Conservation (phyloP, 2,329 filamentous ascomycete genomes). For the Fusarium burgessii region DNA sequence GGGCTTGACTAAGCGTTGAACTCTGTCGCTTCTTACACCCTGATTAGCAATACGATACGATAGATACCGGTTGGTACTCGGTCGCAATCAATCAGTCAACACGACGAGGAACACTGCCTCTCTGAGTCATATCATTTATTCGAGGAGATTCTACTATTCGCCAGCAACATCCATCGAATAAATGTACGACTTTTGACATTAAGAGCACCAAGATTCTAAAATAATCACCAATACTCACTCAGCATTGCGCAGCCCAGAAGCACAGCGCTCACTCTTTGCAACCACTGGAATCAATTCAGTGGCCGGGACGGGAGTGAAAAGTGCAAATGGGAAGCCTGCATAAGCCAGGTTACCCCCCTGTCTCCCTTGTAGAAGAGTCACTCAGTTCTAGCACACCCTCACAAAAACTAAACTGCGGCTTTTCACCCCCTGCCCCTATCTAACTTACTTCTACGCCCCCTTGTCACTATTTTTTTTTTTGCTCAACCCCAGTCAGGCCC, state of each 20-base stretch:
- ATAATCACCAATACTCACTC: constrained; percentile 5
- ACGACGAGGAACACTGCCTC: constrained; percentile 37
- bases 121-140: constrained; percentile 23
- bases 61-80: background rate
- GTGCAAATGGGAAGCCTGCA: constrained; percentile 36
- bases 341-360: constrained; percentile 30
- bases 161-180: constrained; percentile 6
- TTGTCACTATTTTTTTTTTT: constrained; percentile 8
- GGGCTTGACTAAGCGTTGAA: constrained; percentile 41
- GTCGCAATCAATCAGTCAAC: background rate
- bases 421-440: constrained; percentile 34
- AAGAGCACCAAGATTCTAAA: constrained; percentile 3
- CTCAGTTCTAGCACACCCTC: constrained; percentile 26
- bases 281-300: constrained; percentile 8
- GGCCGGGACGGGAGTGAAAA: constrained; percentile 26
- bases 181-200: background rate
- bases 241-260: constrained; percentile 6
- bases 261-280: background rate
- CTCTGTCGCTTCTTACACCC: constrained; percentile 32
- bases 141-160: constrained; percentile 21
- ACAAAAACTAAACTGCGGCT: constrained; percentile 3
- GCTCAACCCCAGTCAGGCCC: constrained; percentile 44
- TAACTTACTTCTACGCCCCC: constrained; percentile 5
- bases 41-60: constrained; percentile 35
- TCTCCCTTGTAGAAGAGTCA: constrained; percentile 10